A percentile compares a stretch with the other conserved stretches of the same genome.
Evolutionary conservation across 306 rosid species (phyloP).

Genomic region (Quercus glauca): DNA sequence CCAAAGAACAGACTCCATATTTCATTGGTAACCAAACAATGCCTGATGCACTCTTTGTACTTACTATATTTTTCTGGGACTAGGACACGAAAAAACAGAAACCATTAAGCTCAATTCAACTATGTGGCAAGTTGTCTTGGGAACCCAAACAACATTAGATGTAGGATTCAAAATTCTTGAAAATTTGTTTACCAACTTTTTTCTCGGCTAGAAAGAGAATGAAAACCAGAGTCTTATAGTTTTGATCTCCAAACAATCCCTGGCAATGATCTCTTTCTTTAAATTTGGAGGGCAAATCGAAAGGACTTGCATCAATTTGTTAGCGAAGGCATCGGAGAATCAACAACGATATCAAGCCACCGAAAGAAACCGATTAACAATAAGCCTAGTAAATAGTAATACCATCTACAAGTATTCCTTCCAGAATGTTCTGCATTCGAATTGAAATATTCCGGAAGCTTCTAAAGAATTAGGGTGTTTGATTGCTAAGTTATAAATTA

Average conservation of each 20-base stretch:
- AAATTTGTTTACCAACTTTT: neutral
- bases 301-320: constrained; percentile 36
- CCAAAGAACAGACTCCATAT: neutral
- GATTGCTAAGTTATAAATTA: no score
- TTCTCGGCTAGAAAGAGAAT: neutral
- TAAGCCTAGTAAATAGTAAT: constrained; percentile 21
- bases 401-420: constrained; percentile 23
- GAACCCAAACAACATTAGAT: neutral
- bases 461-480: constrained; percentile 28
- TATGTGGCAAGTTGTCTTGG: neutral
- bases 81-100: neutral
- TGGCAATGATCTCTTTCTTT: constrained; percentile 39
- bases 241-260: constrained; percentile 35
- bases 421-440: neutral
- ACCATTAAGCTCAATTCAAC: neutral
- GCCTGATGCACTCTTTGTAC: neutral
- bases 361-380: constrained; percentile 36
- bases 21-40: neutral
- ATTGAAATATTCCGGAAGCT: constrained; percentile 35
- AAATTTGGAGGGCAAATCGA: constrained; percentile 35
- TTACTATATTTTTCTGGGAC: neutral
- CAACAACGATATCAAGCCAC: constrained; percentile 39
- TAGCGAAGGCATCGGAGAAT: constrained; percentile 21
- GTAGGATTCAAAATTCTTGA: neutral
- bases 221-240: constrained; percentile 14